These are phyloP conservation scores for Debaryomyces subglobosus DNA, from an alignment of 1,139 yeast genomes.

Conservation along the genomic window DNA sequence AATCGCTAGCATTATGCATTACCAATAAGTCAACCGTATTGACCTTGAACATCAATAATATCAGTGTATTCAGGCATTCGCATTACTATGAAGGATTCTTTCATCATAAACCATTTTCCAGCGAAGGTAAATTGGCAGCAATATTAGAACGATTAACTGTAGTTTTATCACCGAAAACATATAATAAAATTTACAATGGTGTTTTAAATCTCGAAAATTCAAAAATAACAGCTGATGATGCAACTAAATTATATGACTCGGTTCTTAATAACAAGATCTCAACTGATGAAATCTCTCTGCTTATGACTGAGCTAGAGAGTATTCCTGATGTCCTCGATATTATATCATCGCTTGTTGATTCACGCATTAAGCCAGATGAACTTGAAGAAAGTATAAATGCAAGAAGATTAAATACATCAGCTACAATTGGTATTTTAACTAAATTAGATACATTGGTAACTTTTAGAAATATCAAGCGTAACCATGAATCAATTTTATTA, in stretches of 20 bases:
- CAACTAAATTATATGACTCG: conserved; percentile 25
- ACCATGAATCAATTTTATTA: conserved; percentile 29
- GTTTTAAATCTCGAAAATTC: conserved; percentile 14
- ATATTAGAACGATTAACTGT: conserved; percentile 26
- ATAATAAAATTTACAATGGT: conserved; percentile 24
- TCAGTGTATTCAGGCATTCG: conserved; percentile 36
- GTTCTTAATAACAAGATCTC: conserved; percentile 28
- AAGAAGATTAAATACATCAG: neutral
- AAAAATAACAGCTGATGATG: conserved; percentile 19
- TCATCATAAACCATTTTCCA: conserved; percentile 14
- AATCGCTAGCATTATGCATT: conserved; percentile 36
- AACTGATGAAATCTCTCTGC: conserved; percentile 23
- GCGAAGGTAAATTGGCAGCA: conserved; percentile 24
- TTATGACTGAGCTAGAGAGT: conserved; percentile 25
- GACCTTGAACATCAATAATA: conserved; percentile 37
- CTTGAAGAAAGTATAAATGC: neutral
- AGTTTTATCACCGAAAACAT: conserved; percentile 31
- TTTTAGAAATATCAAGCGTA: conserved; percentile 29
- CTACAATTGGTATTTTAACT: neutral
- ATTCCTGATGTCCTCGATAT: conserved; percentile 30
- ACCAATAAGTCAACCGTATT: conserved; percentile 16
- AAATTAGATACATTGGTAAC: conserved; percentile 27
- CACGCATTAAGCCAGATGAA: conserved; percentile 23
- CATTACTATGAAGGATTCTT: conserved; percentile 35
- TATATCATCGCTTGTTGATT: conserved; percentile 28